phyloP scores from a whole-genome alignment of 352 stramenopile species.

The Phytophthora megakarya region DNA sequence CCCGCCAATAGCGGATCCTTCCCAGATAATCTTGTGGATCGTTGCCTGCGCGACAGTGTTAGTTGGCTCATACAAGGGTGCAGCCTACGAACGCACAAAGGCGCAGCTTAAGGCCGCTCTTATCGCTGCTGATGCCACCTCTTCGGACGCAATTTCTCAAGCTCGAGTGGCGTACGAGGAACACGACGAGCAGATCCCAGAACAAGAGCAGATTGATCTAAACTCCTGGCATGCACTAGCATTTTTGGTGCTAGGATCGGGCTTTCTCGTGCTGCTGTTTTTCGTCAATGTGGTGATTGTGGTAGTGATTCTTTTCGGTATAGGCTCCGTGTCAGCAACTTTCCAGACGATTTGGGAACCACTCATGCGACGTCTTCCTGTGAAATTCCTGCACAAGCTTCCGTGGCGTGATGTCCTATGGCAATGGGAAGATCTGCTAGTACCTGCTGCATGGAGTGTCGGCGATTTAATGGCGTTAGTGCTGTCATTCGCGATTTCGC shows the following conservation, averaged over 20 bases:
- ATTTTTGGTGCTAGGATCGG: constrained; percentile 92
- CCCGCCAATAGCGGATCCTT: constrained; percentile 58
- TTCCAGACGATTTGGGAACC: constrained; percentile 68
- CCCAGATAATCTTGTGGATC: constrained; percentile 78
- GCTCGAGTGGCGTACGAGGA: constrained; percentile 58
- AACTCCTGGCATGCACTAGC: constrained; percentile 84
- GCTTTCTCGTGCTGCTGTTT: constrained; percentile 92
- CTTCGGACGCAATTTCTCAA: constrained; percentile 54
- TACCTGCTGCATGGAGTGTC: constrained; percentile 74
- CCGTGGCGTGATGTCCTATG: constrained; percentile 54
- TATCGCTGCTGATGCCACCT: constrained; percentile 51
- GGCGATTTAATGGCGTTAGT: constrained; percentile 87
- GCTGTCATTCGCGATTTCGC: constrained; percentile 48
- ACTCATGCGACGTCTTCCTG: constrained; percentile 47
- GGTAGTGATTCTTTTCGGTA: constrained; percentile 70
- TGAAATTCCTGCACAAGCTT: constrained; percentile 37
- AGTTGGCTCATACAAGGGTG: constrained; percentile 73
- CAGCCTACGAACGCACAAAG: constrained; percentile 66
- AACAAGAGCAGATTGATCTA: constrained; percentile 88
- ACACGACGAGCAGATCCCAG: constrained; percentile 49
- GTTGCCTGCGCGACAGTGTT: constrained; percentile 77
- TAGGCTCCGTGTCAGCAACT: constrained; percentile 59
- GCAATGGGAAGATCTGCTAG: constrained; percentile 45
- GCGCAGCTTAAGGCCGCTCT: constrained; percentile 59
- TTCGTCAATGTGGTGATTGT: constrained; percentile 84